A percentile compares a stretch with the other conserved stretches of the same genome.
Conservation (phyloP, 805 yeast genomes). For the Geotrichum ghanense region DNA sequence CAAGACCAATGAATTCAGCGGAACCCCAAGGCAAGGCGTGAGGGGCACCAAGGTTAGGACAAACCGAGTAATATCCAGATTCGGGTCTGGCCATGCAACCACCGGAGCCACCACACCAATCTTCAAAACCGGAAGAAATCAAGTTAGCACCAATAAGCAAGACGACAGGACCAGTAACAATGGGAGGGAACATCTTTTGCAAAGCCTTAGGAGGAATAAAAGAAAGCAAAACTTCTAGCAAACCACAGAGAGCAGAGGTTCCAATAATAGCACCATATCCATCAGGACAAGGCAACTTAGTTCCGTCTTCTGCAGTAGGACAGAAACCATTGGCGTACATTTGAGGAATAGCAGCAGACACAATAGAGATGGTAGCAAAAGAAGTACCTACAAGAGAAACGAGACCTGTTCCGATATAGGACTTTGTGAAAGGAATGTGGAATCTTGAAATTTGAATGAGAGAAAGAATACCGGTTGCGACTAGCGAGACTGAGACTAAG, state of each 20-base stretch:
- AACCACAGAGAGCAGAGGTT: conserved; percentile 67
- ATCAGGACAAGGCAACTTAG: conserved; percentile 65
- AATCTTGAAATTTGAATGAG: conserved; percentile 70
- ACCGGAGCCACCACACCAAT: conserved; percentile 83
- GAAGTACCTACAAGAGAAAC: conserved; percentile 87
- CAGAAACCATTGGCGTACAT: conserved; percentile 70
- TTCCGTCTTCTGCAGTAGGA: conserved; percentile 53
- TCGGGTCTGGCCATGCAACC: conserved; percentile 22
- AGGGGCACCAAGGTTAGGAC: conserved; percentile 42
- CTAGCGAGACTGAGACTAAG: conserved; percentile 60
- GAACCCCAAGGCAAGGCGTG: conserved; percentile 67
- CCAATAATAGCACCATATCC: conserved; percentile 85
- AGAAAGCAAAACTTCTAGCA: conserved; percentile 60
- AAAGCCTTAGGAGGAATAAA: conserved; percentile 65
- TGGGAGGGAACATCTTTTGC: conserved; percentile 72
- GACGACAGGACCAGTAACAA: conserved; percentile 91
- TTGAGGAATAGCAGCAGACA: conserved; percentile 60
- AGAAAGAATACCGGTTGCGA: conserved; percentile 61
- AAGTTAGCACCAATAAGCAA: conserved; percentile 67
- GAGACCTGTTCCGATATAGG: conserved; percentile 78
- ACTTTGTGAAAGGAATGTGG: conserved; percentile 61
- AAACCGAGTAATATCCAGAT: conserved; percentile 34
- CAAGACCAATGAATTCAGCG: conserved; percentile 77
- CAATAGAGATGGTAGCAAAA: conserved; percentile 78
- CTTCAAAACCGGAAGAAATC: conserved; percentile 60